Base-by-base conservation (phyloP, 345 rosid species). In the Populus simonii region DNA sequence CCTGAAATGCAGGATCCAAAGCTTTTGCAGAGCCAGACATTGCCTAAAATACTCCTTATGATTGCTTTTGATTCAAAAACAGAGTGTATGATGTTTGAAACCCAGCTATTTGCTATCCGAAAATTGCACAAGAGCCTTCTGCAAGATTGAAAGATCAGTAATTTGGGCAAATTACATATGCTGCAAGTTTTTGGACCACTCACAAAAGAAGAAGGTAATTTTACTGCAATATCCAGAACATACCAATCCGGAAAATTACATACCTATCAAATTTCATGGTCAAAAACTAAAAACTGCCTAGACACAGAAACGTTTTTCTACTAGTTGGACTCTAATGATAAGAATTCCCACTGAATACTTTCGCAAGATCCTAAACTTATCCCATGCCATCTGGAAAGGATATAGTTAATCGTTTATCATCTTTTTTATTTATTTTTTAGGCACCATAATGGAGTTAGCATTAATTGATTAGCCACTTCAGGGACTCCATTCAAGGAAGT, bases 1-100 rank as follows among this genome's bases (percentile, higher is more conserved):
- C 97, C 80, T 92, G 98, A 83, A 96, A 96, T 66, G 98, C 96
- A 79, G 98, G 98, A 84, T 96, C 99, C 83, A 90, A 75, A 71
- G 83, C 86, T 86, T 96, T 94, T 41, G 89, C 70, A 70, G 99
- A 82, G 83, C 87, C 88, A 83, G 98, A 90, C 99, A 96, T 96
- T 57, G 80, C 71, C 66, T 31, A 20, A 68, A 78, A 71, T 80
- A 38, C 73, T 85, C 72, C 72, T 77, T 70, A 55, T 62, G 57
- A 71, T 36, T 62, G 74, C 38, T 72, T 63, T 53, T 25, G 22
- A 15, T 25, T 53, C 45, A 57, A 73, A 71, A 22, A 49, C 49
- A 68, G 49, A 69, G 39, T 67, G 57, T 66, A 38, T 62, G 27
- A 22, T 66, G 59, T 61, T 67, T 41, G 22, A 70, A 59, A 70